Evolutionary conservation across 495 filamentous ascomycete species (phyloP).

Genomic region (Ascobolus immersus): DNA sequence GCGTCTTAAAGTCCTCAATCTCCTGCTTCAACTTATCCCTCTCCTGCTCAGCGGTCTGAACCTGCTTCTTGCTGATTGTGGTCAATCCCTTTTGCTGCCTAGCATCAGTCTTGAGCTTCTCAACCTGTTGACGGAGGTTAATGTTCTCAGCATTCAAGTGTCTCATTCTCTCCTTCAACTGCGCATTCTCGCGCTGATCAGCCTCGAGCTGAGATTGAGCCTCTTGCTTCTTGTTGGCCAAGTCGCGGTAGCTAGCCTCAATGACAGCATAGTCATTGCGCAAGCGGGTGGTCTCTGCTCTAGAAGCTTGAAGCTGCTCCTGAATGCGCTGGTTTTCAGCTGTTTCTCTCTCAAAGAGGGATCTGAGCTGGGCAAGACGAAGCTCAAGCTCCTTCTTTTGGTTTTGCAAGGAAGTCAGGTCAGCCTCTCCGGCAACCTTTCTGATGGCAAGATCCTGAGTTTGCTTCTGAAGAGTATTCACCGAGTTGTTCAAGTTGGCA

Average conservation of each 20-base stretch:
- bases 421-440: conserved; percentile 46
- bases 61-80: conserved; percentile 93
- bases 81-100: conserved; percentile 87
- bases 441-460: conserved; percentile 78
- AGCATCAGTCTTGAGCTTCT: conserved; percentile 69
- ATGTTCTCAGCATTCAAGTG: conserved; percentile 54
- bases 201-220: conserved; percentile 45
- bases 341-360: conserved; percentile 80
- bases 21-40: conserved; percentile 60
- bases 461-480: conserved; percentile 67
- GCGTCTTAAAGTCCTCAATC: conserved; percentile 28
- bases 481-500: conserved; percentile 90
- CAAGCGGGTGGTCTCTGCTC: conserved; percentile 57
- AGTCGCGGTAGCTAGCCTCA: conserved; percentile 57
- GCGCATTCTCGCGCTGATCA: conserved; percentile 70
- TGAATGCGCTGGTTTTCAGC: conserved; percentile 63
- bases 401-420: conserved; percentile 45
- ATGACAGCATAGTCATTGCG: conserved; percentile 56
- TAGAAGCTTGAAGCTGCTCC: conserved; percentile 47
- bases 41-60: conserved; percentile 66
- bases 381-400: conserved; percentile 85
- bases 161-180: conserved; percentile 66
- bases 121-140: conserved; percentile 61
- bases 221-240: conserved; percentile 63
- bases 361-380: conserved; percentile 55